Evolutionary conservation across 129 eudicot species (phyloP).

Genomic region (Heracleum sosnowskyi): DNA sequence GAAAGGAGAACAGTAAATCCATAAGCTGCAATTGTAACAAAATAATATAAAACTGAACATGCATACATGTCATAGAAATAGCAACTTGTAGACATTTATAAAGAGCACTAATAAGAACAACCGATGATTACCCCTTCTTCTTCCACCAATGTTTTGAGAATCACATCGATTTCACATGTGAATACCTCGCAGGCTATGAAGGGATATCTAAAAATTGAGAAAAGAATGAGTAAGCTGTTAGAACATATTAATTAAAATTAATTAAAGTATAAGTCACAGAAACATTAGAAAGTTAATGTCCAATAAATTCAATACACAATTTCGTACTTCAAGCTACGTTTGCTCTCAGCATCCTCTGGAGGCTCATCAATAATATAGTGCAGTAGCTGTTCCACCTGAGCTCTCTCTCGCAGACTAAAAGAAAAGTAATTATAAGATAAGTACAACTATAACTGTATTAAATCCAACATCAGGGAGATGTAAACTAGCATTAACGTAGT

Average conservation of each 20-base stretch:
- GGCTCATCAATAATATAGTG: conserved; percentile 36
- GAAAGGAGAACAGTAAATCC: conserved; percentile 71
- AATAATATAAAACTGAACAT: background rate
- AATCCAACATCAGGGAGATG: background rate
- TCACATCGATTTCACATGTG: conserved; percentile 34
- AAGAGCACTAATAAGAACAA: background rate
- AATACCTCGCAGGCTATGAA: conserved; percentile 35
- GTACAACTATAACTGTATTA: background rate
- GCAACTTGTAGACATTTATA: conserved; percentile 5
- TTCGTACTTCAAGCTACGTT: conserved; percentile 27
- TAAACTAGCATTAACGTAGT: background rate
- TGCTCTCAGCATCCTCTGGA: conserved; percentile 36
- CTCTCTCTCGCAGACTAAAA: conserved; percentile 36
- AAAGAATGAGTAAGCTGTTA: background rate
- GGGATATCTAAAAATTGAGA: conserved; percentile 21
- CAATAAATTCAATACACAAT: background rate
- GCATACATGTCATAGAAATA: background rate
- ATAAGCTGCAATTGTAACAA: conserved; percentile 43
- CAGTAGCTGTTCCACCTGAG: conserved; percentile 42
- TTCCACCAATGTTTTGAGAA: conserved; percentile 33
- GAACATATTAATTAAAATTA: background rate
- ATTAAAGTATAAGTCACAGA: background rate
- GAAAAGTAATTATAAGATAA: background rate
- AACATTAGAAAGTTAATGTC: background rate
- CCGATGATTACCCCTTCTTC: conserved; percentile 28